These are phyloP conservation scores for Entamoeba dispar DNA, from an alignment of 208 protist species.

Conservation along the genomic window DNA sequence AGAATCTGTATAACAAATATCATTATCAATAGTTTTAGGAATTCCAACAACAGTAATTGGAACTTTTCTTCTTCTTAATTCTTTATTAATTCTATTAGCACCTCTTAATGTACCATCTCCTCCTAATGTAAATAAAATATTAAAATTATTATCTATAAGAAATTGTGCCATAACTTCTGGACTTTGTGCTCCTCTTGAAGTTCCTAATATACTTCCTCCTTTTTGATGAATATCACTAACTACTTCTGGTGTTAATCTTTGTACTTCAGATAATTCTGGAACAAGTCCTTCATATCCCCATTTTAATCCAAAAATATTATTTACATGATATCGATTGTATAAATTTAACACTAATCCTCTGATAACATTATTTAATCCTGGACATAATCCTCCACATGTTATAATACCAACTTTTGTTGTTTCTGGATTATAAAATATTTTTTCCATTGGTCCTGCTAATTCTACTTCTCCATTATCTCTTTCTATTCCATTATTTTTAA, in stretches of 20 bases:
- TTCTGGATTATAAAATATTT: background rate
- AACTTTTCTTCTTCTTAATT: background rate
- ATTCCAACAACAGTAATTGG: background rate
- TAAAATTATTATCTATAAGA: background rate
- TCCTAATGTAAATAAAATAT: background rate
- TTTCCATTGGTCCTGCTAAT: background rate
- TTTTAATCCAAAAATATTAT: background rate
- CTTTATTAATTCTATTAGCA: background rate
- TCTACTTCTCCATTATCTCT: background rate
- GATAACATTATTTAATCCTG: slow-evolving; percentile 1
- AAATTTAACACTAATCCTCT: background rate
- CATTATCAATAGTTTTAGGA: background rate
- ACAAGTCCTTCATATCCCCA: background rate
- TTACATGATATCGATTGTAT: background rate
- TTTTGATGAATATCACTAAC: background rate
- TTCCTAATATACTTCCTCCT: background rate
- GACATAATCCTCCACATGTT: background rate
- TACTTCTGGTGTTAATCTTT: background rate
- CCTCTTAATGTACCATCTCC: background rate
- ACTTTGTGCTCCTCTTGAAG: background rate
- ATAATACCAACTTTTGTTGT: background rate
- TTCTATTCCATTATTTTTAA: background rate
- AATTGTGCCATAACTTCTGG: background rate
- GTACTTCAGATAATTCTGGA: background rate
- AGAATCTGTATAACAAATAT: background rate